These are phyloP conservation scores for Pythium vanterpoolii DNA, from an alignment of 352 stramenopile genomes.

Conservation along the genomic window DNA sequence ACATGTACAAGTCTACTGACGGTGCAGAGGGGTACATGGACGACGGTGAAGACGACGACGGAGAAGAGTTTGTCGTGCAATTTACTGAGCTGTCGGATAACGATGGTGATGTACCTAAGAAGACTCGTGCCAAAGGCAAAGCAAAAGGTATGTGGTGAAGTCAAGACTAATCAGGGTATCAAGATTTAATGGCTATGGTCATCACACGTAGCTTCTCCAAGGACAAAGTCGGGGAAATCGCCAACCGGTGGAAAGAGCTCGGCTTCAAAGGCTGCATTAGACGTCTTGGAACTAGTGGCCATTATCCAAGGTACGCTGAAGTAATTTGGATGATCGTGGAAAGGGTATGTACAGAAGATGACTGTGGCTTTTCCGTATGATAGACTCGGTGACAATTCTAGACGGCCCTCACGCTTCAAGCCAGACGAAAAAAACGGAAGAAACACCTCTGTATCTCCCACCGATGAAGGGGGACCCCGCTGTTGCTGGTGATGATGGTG, in stretches of 20 bases:
- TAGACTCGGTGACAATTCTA: not conserved
- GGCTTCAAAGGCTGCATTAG: not conserved
- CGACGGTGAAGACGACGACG: conserved; percentile 8
- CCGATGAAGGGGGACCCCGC: too few relatives aligned
- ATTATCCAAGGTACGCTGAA: not conserved
- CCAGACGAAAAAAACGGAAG: not conserved
- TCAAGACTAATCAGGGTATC: not conserved
- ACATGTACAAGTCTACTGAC: conserved; percentile 22
- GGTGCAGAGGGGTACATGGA: not conserved
- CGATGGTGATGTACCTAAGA: conserved; percentile 1
- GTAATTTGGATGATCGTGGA: not conserved
- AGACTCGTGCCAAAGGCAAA: conserved; percentile 1
- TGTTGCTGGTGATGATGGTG: not conserved
- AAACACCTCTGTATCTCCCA: not conserved
- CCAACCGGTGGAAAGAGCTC: not conserved
- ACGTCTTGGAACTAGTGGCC: not conserved
- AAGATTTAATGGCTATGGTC: not conserved
- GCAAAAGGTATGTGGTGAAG: not conserved
- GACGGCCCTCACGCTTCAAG: not conserved
- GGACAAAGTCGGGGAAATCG: not conserved
- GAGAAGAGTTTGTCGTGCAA: conserved; percentile 8
- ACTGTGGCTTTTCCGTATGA: not conserved
- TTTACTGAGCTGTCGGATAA: conserved; percentile 5
- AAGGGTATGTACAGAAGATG: not conserved
- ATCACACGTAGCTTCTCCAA: not conserved